Evolutionary conservation across 257 asterid species (phyloP).

Genomic region (Euphrasia confusa): DNA sequence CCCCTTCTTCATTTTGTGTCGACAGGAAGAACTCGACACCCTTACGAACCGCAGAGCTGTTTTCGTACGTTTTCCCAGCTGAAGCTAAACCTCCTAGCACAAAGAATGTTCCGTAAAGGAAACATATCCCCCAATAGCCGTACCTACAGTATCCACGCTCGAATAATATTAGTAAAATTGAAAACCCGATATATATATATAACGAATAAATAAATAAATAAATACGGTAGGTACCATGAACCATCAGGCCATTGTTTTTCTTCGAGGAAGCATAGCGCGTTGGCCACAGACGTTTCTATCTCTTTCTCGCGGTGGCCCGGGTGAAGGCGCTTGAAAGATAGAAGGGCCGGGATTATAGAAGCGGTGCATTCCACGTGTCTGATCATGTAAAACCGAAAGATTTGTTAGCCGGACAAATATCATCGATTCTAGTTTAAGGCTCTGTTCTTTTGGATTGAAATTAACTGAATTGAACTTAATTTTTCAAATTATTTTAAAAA

Average conservation of each 20-base stretch:
- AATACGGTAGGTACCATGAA: constrained; percentile 46
- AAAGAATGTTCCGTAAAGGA: constrained; percentile 63
- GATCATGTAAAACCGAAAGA: neutral
- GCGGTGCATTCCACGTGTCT: constrained; percentile 70
- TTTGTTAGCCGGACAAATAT: neutral
- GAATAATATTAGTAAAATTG: neutral
- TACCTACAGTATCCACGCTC: constrained; percentile 35
- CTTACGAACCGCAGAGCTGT: constrained; percentile 46
- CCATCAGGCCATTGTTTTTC: constrained; percentile 61
- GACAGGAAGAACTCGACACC: constrained; percentile 50
- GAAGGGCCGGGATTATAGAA: constrained; percentile 44
- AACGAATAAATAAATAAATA: neutral
- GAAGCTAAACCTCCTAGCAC: constrained; percentile 49
- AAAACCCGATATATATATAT: neutral
- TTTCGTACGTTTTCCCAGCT: constrained; percentile 50
- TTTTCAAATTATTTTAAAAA: no score
- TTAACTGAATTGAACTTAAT: no score
- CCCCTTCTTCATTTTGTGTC: constrained; percentile 73
- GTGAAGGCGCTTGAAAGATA: constrained; percentile 50
- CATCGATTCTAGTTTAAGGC: neutral
- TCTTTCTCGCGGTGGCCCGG: constrained; percentile 68
- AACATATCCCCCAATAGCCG: constrained; percentile 83
- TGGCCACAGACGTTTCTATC: constrained; percentile 45
- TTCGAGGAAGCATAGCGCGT: constrained; percentile 47
- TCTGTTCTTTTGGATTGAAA: no score